Conservation (phyloP, 352 stramenopile species). For the Globisporangium yorkense region DNA sequence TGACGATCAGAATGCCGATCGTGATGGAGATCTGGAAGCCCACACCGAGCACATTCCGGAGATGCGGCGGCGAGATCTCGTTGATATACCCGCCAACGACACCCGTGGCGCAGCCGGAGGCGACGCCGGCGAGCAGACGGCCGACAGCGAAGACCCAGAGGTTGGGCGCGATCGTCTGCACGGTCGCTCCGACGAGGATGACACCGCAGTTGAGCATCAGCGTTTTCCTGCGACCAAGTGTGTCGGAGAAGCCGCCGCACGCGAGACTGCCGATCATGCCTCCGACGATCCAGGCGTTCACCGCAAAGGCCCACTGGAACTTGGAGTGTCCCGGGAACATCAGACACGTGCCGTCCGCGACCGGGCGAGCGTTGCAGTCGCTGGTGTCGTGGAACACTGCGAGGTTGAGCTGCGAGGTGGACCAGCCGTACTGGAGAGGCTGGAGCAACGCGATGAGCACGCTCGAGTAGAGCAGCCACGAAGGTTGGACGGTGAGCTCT, state of each 20-base stretch:
- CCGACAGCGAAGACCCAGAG: slow-evolving; percentile 32
- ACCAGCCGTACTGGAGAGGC: slow-evolving; percentile 45
- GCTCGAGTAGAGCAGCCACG: slow-evolving; percentile 1
- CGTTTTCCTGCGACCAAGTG: slow-evolving; percentile 23
- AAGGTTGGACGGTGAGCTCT: not conserved
- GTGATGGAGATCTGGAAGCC: slow-evolving; percentile 42
- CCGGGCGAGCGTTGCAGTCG: slow-evolving; percentile 22
- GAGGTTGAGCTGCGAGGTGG: slow-evolving; percentile 54
- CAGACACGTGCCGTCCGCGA: slow-evolving; percentile 23
- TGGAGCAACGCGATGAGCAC: slow-evolving; percentile 36
- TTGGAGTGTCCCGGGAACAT: slow-evolving; percentile 31
- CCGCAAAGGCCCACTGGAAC: slow-evolving; percentile 27
- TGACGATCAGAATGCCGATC: slow-evolving; percentile 38
- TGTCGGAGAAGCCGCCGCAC: slow-evolving; percentile 22
- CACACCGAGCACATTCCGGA: slow-evolving; percentile 24
- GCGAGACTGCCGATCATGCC: slow-evolving; percentile 32
- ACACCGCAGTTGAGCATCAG: slow-evolving; percentile 27
- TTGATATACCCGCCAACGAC: slow-evolving; percentile 35
- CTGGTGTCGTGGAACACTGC: slow-evolving; percentile 26
- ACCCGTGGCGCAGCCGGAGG: slow-evolving; percentile 27
- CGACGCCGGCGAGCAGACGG: slow-evolving; percentile 30
- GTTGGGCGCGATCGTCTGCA: slow-evolving; percentile 21
- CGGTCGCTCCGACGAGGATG: slow-evolving; percentile 24
- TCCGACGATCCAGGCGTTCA: slow-evolving; percentile 38
- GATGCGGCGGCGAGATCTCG: slow-evolving; percentile 34